Percentiles rank a stretch among this genome's conserved stretches.
Evolutionary conservation across 1,139 yeast species (phyloP).

Genomic region (Ashbya aceris): DNA sequence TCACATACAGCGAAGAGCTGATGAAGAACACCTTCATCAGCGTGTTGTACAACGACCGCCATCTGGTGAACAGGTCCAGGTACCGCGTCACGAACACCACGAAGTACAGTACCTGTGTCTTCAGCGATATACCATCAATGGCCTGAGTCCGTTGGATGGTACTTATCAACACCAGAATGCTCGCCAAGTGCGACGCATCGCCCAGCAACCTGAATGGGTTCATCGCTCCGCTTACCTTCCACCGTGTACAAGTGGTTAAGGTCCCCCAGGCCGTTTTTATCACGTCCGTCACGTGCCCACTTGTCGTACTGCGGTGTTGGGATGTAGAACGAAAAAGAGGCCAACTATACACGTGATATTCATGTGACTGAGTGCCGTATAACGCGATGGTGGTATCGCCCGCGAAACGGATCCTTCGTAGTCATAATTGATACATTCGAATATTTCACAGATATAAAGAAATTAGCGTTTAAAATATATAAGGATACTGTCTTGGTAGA

Average conservation of each 20-base stretch:
- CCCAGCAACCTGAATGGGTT: conserved; percentile 51
- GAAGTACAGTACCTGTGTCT: conserved; percentile 75
- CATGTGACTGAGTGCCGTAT: no score
- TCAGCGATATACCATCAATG: conserved; percentile 76
- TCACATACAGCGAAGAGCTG: conserved; percentile 63
- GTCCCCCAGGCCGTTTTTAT: background rate
- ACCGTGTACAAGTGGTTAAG: background rate
- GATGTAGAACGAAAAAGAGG: no score
- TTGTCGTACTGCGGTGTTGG: no score
- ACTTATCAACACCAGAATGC: conserved; percentile 65
- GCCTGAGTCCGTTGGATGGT: conserved; percentile 60
- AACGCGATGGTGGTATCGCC: no score
- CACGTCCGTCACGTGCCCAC: background rate
- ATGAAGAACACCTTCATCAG: conserved; percentile 76
- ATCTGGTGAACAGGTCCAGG: conserved; percentile 47
- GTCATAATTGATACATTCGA: no score
- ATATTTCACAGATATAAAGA: no score
- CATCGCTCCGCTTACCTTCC: conserved; percentile 15
- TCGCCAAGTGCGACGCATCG: conserved; percentile 75
- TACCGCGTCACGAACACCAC: conserved; percentile 76
- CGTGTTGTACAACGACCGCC: conserved; percentile 62
- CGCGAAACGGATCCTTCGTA: no score
- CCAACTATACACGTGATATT: no score
- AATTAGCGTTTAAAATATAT: conserved; percentile 6
- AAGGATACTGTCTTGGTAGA: conserved; percentile 9